Base-by-base conservation (phyloP, 2,329 filamentous ascomycete species). In the Grosmannia serpens region DNA sequence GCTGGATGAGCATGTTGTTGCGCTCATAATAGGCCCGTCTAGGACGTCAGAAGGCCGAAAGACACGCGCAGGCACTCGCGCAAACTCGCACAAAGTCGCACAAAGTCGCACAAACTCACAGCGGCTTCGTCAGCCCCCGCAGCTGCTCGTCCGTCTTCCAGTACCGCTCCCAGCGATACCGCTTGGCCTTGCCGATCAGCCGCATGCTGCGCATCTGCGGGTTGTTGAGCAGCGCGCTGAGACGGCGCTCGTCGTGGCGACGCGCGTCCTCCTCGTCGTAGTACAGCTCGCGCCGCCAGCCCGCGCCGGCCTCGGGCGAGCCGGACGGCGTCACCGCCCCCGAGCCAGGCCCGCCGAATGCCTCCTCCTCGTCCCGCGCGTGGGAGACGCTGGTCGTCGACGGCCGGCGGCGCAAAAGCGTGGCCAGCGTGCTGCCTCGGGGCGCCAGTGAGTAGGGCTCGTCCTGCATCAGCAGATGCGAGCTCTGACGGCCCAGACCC, bases 81-180 rank as follows among this genome's bases (percentile, higher is more conserved):
- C 11, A 38, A 46, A 41, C 31, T 10, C 4, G n/a, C 17, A 44
- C 3, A n/a, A 44, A 17, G 8, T 7, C 41, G 8, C 17, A 33
- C 22, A 33, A 22, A 13, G 46, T 17, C 33, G 13, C 2, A 38
- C 35, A 38, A 8, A 44, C 29, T 20, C 20, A 85, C 81, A 95
- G 71, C n/a, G 84, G 78, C 69, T 86, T 87, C 67, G 80, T 82
- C 80, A 95, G 86, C 59, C 72, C 69, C 63, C 81, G 81, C 63
- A 96, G 75, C 68, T 95, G 80, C 31, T 87, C 85, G 33, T 91
- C 84, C 0, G 83, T 82, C 70, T 89, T 95, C 82, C 88, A 95
- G 70, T 96, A 96, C 61, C 80, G 81, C 68, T 91, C 86, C 87
- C 91, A 96, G 62, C 81, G 81, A 72, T 95, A 96, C 61, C 89